These are phyloP conservation scores for Amaranthus tricolor DNA, from an alignment of 179 eudicot species.

Conservation along the genomic window DNA sequence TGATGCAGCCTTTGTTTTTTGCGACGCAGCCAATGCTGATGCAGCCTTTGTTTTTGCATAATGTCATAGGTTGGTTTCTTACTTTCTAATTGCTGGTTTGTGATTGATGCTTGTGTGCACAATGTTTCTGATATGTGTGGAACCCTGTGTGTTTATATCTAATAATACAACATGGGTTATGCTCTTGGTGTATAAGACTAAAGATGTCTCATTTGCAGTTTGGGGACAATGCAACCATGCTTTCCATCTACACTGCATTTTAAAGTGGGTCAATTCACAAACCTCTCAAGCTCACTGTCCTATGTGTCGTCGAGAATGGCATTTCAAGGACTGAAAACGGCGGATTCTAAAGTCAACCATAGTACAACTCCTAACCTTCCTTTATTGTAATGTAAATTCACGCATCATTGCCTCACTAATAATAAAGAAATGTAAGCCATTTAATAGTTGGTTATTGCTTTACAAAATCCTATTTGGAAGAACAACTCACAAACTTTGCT, in stretches of 20 bases:
- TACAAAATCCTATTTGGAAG: neutral
- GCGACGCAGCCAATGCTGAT: neutral
- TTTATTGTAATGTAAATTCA: neutral
- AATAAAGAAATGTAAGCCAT: neutral
- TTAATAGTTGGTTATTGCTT: neutral
- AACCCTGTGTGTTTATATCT: neutral
- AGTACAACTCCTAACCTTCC: neutral
- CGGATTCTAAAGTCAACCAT: neutral
- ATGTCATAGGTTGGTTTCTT: neutral
- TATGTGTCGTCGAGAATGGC: slow-evolving; percentile 92
- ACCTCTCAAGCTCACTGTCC: slow-evolving; percentile 92
- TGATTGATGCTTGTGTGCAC: neutral
- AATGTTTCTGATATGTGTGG: too few species aligned
- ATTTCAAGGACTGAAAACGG: slow-evolving; percentile 58
- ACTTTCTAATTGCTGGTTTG: too few species aligned
- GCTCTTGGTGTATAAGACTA: neutral
- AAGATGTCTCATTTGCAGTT: slow-evolving; percentile 40
- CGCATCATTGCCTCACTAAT: neutral
- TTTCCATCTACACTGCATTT: slow-evolving; percentile 94
- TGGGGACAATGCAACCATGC: slow-evolving; percentile 99
- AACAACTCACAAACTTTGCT: neutral
- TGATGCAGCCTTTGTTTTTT: neutral
- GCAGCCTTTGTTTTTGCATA: neutral
- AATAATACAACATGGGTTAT: neutral
- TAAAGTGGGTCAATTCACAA: slow-evolving; percentile 94